Evolutionary conservation across 129 eudicot species (phyloP).

Genomic region (Arctium lappa): DNA sequence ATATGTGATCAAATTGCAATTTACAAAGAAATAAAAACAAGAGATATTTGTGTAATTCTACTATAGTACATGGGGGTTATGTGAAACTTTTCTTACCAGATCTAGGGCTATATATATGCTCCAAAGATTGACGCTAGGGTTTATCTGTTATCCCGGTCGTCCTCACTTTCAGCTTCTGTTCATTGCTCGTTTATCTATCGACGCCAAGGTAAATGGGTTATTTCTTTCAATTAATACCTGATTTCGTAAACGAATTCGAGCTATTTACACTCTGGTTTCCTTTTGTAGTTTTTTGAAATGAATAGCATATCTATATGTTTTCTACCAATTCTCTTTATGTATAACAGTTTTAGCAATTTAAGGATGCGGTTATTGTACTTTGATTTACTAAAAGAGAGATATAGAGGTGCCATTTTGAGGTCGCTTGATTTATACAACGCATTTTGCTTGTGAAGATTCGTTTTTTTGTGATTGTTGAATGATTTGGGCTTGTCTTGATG

Average conservation of each 20-base stretch:
- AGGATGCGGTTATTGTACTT: neutral
- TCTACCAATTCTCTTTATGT: neutral
- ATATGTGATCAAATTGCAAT: neutral
- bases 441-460: neutral
- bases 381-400: neutral
- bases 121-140: slow-evolving; percentile 14
- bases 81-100: slow-evolving; percentile 6
- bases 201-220: slow-evolving; percentile 7
- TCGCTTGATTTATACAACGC: neutral
- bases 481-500: neutral
- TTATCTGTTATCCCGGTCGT: neutral
- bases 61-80: slow-evolving; percentile 1
- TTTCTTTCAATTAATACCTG: neutral
- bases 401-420: neutral
- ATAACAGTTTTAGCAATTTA: neutral
- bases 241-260: neutral
- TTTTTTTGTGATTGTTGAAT: neutral
- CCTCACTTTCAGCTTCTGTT: neutral
- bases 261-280: neutral
- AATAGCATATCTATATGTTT: neutral
- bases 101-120: slow-evolving; percentile 7
- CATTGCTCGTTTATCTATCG: slow-evolving; percentile 2
- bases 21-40: neutral
- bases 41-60: neutral
- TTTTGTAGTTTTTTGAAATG: neutral